A percentile compares a stretch with the other conserved stretches of the same genome.
Evolutionary conservation across 176 grass and related monocot genomes (phyloP).

Genomic region (Triticum turgidum): DNA sequence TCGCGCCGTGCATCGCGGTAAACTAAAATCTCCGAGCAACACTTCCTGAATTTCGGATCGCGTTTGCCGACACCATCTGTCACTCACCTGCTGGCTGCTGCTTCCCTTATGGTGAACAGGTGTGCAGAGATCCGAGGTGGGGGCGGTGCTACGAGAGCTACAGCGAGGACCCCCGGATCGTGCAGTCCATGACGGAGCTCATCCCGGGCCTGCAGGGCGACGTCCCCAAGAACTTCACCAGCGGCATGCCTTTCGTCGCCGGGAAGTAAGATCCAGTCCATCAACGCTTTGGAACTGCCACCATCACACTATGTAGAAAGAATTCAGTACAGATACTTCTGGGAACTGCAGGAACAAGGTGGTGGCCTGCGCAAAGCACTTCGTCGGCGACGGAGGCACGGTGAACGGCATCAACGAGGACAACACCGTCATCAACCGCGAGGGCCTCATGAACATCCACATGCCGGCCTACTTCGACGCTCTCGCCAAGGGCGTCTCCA

Average conservation of each 20-base stretch:
- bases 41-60: background rate
- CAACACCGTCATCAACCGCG: constrained; percentile 62
- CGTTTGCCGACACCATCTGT: background rate
- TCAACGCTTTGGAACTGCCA: background rate
- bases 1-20: constrained; percentile 91
- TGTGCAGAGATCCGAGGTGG: constrained; percentile 93
- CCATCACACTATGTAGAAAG: background rate
- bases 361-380: constrained; percentile 90
- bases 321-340: background rate
- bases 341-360: constrained; percentile 60
- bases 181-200: constrained; percentile 87
- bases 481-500: constrained; percentile 77
- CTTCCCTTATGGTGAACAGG: constrained; percentile 35
- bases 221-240: constrained; percentile 54
- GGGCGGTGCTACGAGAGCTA: constrained; percentile 97
- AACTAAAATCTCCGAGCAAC: background rate
- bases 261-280: constrained; percentile 53
- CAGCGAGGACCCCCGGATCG: constrained; percentile 77
- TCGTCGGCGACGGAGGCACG: constrained; percentile 82
- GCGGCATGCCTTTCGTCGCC: constrained; percentile 64
- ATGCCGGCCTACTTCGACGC: constrained; percentile 82
- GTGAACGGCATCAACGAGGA: constrained; percentile 86
- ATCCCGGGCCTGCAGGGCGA: constrained; percentile 89
- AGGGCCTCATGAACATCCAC: constrained; percentile 62
- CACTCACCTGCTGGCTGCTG: background rate